Evolutionary conservation across 2,329 filamentous ascomycete species (phyloP).

Genomic region (Trichoderma pleuroti): DNA sequence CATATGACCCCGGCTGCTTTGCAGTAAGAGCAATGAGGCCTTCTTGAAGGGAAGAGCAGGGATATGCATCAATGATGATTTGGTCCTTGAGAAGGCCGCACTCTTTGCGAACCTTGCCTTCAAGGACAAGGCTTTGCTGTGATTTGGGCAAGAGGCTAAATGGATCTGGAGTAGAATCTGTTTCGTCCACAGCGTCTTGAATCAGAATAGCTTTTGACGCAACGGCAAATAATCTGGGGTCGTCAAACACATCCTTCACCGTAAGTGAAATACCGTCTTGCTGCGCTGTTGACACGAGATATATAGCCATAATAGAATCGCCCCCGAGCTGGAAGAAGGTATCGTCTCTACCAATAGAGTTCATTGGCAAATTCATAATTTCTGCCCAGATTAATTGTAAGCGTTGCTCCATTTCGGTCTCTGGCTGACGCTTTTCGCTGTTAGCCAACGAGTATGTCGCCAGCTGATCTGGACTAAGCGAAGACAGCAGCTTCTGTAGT

Average conservation of each 20-base stretch:
- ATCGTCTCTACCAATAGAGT: constrained; percentile 26
- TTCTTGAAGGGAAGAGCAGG: constrained; percentile 21
- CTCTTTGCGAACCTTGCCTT: background rate
- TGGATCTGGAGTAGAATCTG: background rate
- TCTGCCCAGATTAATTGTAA: constrained; percentile 30
- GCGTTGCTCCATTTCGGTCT: constrained; percentile 14
- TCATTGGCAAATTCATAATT: constrained; percentile 29
- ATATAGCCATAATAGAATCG: constrained; percentile 45
- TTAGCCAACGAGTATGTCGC: background rate
- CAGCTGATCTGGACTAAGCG: background rate
- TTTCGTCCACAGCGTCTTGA: background rate
- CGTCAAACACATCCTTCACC: constrained; percentile 5
- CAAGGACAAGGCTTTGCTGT: background rate
- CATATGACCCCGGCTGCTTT: constrained; percentile 18
- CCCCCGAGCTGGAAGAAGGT: constrained; percentile 30
- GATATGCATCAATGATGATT: constrained; percentile 19
- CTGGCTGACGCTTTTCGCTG: constrained; percentile 17
- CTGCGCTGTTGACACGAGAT: constrained; percentile 38
- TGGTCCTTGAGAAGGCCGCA: background rate
- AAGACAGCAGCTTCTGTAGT: background rate
- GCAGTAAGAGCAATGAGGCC: constrained; percentile 20
- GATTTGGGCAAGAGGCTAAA: background rate
- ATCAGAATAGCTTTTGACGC: background rate
- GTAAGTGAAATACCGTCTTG: constrained; percentile 16
- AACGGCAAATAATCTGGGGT: background rate